Evolutionary conservation across 129 eudicot genomes (phyloP).

Genomic region (Escallonia rubra): DNA sequence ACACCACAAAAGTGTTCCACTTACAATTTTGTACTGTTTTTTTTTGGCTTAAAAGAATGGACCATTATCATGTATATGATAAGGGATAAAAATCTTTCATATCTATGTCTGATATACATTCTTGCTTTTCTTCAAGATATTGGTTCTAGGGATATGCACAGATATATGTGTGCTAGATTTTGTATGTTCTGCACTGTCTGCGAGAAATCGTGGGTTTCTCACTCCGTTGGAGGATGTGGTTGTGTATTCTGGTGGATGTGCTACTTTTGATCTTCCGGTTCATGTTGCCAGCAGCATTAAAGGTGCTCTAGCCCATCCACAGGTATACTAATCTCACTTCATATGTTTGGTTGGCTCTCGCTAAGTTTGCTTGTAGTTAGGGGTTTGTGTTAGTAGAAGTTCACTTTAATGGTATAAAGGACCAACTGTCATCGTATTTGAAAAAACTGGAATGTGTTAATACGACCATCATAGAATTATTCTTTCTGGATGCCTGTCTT

Average conservation of each 20-base stretch:
- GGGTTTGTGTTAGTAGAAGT: no score
- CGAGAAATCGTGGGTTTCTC: slow-evolving; percentile 69
- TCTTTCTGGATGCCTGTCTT: no score
- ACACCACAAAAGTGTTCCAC: not conserved
- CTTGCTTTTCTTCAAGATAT: slow-evolving; percentile 36
- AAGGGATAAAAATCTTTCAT: not conserved
- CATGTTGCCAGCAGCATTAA: slow-evolving; percentile 47
- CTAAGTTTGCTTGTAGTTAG: no score
- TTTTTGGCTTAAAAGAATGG: no score
- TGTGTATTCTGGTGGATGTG: slow-evolving; percentile 77
- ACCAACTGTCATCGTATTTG: no score
- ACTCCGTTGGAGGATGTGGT: slow-evolving; percentile 65
- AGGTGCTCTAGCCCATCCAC: slow-evolving; percentile 88
- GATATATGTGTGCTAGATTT: slow-evolving; percentile 87
- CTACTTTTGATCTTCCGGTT: slow-evolving; percentile 78
- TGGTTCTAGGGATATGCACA: slow-evolving; percentile 91
- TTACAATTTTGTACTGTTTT: not conserved
- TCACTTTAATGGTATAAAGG: no score
- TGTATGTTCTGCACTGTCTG: slow-evolving; percentile 74
- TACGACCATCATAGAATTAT: no score
- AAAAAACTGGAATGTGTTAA: no score
- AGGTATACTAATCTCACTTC: slow-evolving; percentile 38
- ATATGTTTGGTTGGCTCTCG: not conserved
- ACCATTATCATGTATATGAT: not conserved
- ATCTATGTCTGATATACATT: not conserved